These are phyloP conservation scores for Fusarium continuum DNA, from an alignment of 2,329 filamentous ascomycete genomes.

Conservation along the genomic window DNA sequence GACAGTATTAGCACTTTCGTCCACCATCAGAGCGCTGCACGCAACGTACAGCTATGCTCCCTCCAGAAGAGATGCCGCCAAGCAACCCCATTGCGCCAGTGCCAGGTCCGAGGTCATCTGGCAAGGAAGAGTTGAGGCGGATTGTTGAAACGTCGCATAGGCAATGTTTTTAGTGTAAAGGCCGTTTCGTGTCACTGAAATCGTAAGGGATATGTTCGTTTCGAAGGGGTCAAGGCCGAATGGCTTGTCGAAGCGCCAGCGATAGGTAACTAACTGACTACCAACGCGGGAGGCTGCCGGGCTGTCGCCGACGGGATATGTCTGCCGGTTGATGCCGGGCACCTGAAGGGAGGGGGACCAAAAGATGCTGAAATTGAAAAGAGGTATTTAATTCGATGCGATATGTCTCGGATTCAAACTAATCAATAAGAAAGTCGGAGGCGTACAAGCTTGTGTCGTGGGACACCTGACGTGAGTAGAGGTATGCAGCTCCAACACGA, in stretches of 20 bases:
- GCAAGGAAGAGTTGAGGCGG: conserved; percentile 42
- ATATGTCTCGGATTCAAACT: conserved; percentile 31
- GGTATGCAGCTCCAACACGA: conserved; percentile 37
- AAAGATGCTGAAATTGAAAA: not conserved
- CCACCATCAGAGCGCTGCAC: not conserved
- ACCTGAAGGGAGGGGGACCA: conserved; percentile 6
- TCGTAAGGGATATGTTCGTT: conserved; percentile 1
- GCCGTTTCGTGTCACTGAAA: conserved; percentile 10
- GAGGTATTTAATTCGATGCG: conserved; percentile 13
- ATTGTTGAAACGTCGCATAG: conserved; percentile 41
- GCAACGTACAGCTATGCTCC: conserved; percentile 75
- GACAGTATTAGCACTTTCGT: conserved; percentile 32
- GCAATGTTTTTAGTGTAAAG: conserved; percentile 6
- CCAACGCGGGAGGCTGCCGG: conserved; percentile 9
- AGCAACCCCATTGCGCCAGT: conserved; percentile 72
- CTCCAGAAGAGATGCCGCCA: conserved; percentile 79
- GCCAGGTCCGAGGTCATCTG: conserved; percentile 58
- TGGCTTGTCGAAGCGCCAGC: conserved; percentile 21
- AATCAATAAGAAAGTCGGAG: conserved; percentile 35
- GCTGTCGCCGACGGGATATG: conserved; percentile 14
- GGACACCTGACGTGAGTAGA: conserved; percentile 40
- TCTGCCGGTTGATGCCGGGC: conserved; percentile 33
- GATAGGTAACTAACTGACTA: too few relatives aligned
- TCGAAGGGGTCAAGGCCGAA: conserved; percentile 24
- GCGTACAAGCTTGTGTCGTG: conserved; percentile 26